Evolutionary conservation across 208 protist genomes (phyloP).

Genomic region (Trypanosoma vivax): DNA sequence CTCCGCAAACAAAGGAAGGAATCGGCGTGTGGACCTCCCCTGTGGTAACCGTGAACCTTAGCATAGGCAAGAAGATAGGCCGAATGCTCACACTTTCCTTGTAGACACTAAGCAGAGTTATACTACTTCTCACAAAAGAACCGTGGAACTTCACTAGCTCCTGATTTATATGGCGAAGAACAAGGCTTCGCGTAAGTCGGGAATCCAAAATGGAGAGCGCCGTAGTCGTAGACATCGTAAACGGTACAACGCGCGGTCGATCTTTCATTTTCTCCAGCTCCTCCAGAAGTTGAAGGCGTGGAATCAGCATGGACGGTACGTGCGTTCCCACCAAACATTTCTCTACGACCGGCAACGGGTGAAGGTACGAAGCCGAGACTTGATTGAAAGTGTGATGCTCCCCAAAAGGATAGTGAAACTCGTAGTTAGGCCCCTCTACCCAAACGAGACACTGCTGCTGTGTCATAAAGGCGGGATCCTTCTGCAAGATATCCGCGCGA

Average conservation of each 20-base stretch:
- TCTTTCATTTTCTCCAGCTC: slow-evolving; percentile 62
- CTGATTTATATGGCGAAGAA: slow-evolving; percentile 65
- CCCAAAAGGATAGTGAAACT: slow-evolving; percentile 84
- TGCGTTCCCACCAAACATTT: slow-evolving; percentile 64
- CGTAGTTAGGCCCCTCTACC: slow-evolving; percentile 76
- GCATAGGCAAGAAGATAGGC: slow-evolving; percentile 79
- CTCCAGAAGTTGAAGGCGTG: slow-evolving; percentile 76
- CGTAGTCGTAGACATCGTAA: slow-evolving; percentile 83
- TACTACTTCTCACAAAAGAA: slow-evolving; percentile 69
- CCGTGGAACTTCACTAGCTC: slow-evolving; percentile 86
- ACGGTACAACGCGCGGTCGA: slow-evolving; percentile 63
- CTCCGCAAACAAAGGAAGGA: slow-evolving; percentile 77
- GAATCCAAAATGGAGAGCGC: slow-evolving; percentile 70
- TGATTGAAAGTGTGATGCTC: slow-evolving; percentile 81
- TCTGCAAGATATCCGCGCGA: slow-evolving; percentile 68
- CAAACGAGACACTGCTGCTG: slow-evolving; percentile 76
- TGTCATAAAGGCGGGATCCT: slow-evolving; percentile 67
- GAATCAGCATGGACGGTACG: slow-evolving; percentile 85
- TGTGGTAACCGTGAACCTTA: slow-evolving; percentile 65
- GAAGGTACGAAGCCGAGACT: slow-evolving; percentile 73
- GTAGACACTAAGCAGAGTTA: slow-evolving; percentile 53
- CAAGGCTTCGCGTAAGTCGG: slow-evolving; percentile 48
- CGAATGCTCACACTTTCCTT: slow-evolving; percentile 60
- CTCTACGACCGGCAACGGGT: slow-evolving; percentile 67
- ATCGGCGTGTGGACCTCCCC: slow-evolving; percentile 31